phyloP scores from a whole-genome alignment of 1,284 basidiomycete species.

The Moniliophthora roreri region DNA sequence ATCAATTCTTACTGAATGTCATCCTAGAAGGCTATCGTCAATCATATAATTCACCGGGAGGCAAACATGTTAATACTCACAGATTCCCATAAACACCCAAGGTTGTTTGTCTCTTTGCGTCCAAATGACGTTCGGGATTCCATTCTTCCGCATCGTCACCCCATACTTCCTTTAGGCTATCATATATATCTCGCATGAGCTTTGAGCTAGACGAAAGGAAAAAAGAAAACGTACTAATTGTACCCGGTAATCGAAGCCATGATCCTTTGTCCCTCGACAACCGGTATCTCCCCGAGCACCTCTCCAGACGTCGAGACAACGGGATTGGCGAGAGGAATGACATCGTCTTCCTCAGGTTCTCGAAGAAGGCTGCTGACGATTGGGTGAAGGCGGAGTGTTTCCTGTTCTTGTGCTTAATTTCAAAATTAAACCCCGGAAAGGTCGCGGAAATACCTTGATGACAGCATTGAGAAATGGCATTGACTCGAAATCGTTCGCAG shows the following conservation, averaged over 20 bases:
- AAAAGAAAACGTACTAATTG: slow-evolving; percentile 16
- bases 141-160: slow-evolving; percentile 25
- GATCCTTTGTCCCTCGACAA: slow-evolving; percentile 19
- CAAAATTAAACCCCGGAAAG: no score
- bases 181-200: background rate
- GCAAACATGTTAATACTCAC: slow-evolving; percentile 16
- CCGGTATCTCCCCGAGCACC: slow-evolving; percentile 14
- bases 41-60: slow-evolving; percentile 13
- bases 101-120: slow-evolving; percentile 11
- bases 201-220: background rate
- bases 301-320: slow-evolving; percentile 14
- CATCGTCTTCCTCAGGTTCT: slow-evolving; percentile 18
- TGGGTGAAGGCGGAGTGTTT: slow-evolving; percentile 19
- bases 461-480: slow-evolving; percentile 22
- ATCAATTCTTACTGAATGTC: background rate
- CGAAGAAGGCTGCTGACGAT: slow-evolving; percentile 15
- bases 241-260: slow-evolving; percentile 14
- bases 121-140: slow-evolving; percentile 23
- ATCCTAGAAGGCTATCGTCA: background rate
- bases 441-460: no score
- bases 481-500: slow-evolving; percentile 28
- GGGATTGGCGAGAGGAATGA: slow-evolving; percentile 19
- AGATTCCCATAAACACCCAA: slow-evolving; percentile 24
- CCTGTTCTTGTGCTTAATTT: slow-evolving; percentile 12
- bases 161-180: slow-evolving; percentile 19